Percentiles rank a stretch among this genome's conserved stretches.
These are phyloP conservation scores for Tetracladium maxilliforme DNA, from an alignment of 2,329 filamentous ascomycete genomes.

Conservation along the genomic window DNA sequence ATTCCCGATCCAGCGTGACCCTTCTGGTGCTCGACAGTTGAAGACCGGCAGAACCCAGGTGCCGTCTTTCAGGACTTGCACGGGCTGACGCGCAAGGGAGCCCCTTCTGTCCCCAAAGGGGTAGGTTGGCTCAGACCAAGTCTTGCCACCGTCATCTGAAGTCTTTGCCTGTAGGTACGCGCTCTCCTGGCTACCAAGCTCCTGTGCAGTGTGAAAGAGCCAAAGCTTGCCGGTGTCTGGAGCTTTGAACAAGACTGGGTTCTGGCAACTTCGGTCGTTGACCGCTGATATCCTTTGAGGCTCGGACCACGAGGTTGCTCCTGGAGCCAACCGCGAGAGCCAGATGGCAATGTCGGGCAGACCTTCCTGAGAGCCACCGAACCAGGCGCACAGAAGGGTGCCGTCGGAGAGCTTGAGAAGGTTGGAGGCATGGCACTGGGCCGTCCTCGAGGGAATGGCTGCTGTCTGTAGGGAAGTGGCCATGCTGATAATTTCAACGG, in stretches of 20 bases:
- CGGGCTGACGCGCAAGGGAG: conserved; percentile 24
- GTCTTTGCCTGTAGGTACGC: conserved; percentile 20
- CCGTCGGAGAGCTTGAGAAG: conserved; percentile 22
- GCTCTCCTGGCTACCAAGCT: conserved; percentile 26
- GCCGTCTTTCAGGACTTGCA: conserved; percentile 18
- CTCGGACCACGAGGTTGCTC: conserved; percentile 14
- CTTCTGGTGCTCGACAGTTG: conserved; percentile 22
- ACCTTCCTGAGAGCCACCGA: conserved; percentile 28
- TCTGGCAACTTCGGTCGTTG: conserved; percentile 24
- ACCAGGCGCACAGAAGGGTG: conserved; percentile 26
- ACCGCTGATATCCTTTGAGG: conserved; percentile 22
- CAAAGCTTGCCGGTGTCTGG: conserved; percentile 19
- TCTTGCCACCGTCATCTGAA: conserved; percentile 18
- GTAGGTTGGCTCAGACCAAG: conserved; percentile 17
- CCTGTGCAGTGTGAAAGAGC: conserved; percentile 28
- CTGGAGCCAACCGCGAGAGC: conserved; percentile 18
- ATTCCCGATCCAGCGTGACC: conserved; percentile 26
- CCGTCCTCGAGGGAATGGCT: conserved; percentile 20
- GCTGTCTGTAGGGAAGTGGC: too few species aligned
- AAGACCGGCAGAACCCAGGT: conserved; percentile 26
- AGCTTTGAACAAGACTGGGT: conserved; percentile 23
- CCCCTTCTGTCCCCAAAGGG: conserved; percentile 19
- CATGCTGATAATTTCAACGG: too few species aligned
- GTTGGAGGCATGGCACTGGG: conserved; percentile 28
- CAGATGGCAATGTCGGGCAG: conserved; percentile 27